Base-by-base conservation (phyloP, 1,139 yeast species). In the Magnusiomyces ingens region DNA sequence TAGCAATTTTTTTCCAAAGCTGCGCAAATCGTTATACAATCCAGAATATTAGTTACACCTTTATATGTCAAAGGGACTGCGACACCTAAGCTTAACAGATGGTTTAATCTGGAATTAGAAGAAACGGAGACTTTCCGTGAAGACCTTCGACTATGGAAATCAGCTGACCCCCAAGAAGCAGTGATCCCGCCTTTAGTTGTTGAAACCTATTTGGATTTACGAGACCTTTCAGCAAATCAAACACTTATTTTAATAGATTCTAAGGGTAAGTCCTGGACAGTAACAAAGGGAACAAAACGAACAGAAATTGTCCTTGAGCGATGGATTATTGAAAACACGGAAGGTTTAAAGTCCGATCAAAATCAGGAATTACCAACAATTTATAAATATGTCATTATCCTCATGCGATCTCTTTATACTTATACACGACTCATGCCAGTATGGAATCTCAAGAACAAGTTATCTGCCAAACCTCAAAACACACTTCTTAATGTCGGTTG, bases 271-370 rank as follows among this genome's bases (percentile, higher is more conserved):
- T 59, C 71, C n/a, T 78, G 80, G 79, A 72, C 75, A 38, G 82
- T 81, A 13, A 73, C 65, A 15, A 75, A 74, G 54, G 80, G 81
- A 17, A 75, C 76, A 1, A 81, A 78, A 64, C 84, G 84, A 62
- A 74, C 81, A 13, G 98, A 91, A 67, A 80, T 93, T 17, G 96
- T 93, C 1, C 71, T 93, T 55, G 99, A 93, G 66, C 75, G 99
- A 56, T 93, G 99, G 99, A 74, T 89, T 26, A 73, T 93, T 41
- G 96, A 90, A 67, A 91, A 79, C 81, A 58, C 68, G 86, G 66
- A 80, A 85, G 1, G 71, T 79, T 51, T 65, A 80, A 8, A 75
- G 81, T 50, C 65, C 83, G 26, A 72, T 84, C 66, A 95, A 91
- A 0, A 76, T 82, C 52, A 53, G 45, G 49, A 49, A 43, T 73